These are phyloP conservation scores for Hyaloperonospora brassicae DNA, from an alignment of 352 stramenopile genomes.

Conservation along the genomic window DNA sequence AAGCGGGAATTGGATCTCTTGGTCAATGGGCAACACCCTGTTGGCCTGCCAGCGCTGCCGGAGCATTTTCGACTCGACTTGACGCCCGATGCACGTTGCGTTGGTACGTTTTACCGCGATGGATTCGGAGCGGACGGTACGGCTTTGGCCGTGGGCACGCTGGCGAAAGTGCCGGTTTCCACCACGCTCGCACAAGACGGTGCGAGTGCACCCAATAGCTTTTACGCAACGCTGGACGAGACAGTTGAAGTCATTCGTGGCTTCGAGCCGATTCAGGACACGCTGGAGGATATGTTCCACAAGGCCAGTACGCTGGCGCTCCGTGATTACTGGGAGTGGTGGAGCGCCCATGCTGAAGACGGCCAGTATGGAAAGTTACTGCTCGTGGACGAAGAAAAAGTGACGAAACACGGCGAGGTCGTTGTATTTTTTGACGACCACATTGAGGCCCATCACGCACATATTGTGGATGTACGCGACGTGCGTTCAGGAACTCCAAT, in stretches of 20 bases:
- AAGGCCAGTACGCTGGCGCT: background rate
- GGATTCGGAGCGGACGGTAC: slow-evolving; percentile 48
- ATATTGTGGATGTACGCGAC: slow-evolving; percentile 79
- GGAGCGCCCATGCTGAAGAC: slow-evolving; percentile 44
- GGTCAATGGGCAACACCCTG: slow-evolving; percentile 53
- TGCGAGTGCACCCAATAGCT: slow-evolving; percentile 21
- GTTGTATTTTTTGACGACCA: slow-evolving; percentile 76
- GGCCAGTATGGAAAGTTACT: slow-evolving; percentile 73
- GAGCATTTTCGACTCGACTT: slow-evolving; percentile 42
- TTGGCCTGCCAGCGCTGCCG: slow-evolving; percentile 32
- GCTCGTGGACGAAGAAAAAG: slow-evolving; percentile 30
- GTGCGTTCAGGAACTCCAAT: slow-evolving; percentile 36
- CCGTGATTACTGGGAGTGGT: slow-evolving; percentile 2
- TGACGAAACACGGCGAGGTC: slow-evolving; percentile 10
- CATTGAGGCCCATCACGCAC: slow-evolving; percentile 57
- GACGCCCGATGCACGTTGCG: slow-evolving; percentile 17
- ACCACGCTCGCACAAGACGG: slow-evolving; percentile 29
- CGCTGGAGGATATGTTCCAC: slow-evolving; percentile 27
- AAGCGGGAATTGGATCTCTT: slow-evolving; percentile 67
- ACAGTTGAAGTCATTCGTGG: slow-evolving; percentile 46
- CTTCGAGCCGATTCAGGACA: slow-evolving; percentile 43
- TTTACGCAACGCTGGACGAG: slow-evolving; percentile 26
- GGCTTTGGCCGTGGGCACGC: slow-evolving; percentile 48
- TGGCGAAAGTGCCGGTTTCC: slow-evolving; percentile 54
- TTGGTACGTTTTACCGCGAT: slow-evolving; percentile 73